Base-by-base conservation (phyloP, 768 basidiomycete genomes). In the Tulasnella sp. region DNA sequence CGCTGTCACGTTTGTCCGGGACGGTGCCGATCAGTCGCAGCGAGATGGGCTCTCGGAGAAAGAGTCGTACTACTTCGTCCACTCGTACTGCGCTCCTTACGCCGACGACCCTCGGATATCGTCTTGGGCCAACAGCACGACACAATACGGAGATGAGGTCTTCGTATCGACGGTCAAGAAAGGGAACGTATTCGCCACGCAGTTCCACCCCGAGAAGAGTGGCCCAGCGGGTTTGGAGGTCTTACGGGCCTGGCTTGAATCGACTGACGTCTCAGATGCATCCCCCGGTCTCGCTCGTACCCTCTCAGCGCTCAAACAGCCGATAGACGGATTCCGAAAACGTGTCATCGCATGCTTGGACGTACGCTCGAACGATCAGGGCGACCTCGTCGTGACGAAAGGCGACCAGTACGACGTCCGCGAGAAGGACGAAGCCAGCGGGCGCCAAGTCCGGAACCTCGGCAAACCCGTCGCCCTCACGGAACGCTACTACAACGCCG, bases 341-440 rank as follows among this genome's bases (percentile, higher is more conserved):
- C 91, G 97, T 63, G 90, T 99, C 78, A 87, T 98, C 75, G 96
- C 97, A 17, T 98, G 96, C 80, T 88, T 99, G 87, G 97, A 99
- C 79, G 96, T 99, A 26, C 90, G 97, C 62, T 88, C 95, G 22
- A 98, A 98, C 80, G 97, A 99, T 79, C 79, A 88, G 16, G 97
- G 97, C 35, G 97, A 99, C 79, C 88, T 99, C 69, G 95, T 99
- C 73, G 97, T 99, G 1, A 99, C 97, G 52, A 99, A 99, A 82
- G 97, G 97, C 72, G 97, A 99, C 80, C 97, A 97, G 79, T 99
- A 99, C 81, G 94, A 98, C 79, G 95, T 98, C 19, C 92, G 95
- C 69, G 95, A 98, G 80, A 94, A 90, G 77, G 77, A 3, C 75
- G 76, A 35, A 17, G 69, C 78, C n/a, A 70, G 72, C n/a, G 39